These are phyloP conservation scores for Trametes versicolor DNA, from an alignment of 1,284 basidiomycete species.

Conservation along the genomic window DNA sequence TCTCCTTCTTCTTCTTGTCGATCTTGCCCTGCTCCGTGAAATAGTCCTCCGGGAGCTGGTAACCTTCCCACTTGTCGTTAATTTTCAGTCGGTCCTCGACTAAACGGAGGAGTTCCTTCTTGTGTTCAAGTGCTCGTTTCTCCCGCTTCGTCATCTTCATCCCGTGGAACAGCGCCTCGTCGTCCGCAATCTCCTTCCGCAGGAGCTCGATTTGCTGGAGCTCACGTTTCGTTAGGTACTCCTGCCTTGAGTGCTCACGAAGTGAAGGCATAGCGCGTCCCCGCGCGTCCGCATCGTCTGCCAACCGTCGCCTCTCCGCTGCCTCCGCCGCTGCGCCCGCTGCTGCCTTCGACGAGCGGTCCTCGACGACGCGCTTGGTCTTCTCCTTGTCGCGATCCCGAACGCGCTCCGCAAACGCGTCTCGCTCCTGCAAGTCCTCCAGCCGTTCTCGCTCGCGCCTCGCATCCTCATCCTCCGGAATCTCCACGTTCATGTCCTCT, in stretches of 20 bases:
- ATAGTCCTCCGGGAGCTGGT: slow-evolving; percentile 96
- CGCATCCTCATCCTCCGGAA: slow-evolving; percentile 75
- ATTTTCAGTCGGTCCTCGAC: slow-evolving; percentile 96
- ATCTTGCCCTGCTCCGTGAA: slow-evolving; percentile 99
- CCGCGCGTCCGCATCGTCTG: slow-evolving; percentile 87
- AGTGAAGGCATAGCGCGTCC: slow-evolving; percentile 83
- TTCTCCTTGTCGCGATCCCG: slow-evolving; percentile 85
- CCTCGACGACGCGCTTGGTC: slow-evolving; percentile 93
- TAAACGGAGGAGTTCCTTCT: slow-evolving; percentile 91
- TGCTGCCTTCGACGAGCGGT: slow-evolving; percentile 80
- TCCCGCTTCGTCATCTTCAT: slow-evolving; percentile 93
- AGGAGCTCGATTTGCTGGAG: slow-evolving; percentile 95
- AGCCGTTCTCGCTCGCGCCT: slow-evolving; percentile 80
- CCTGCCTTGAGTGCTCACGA: slow-evolving; percentile 88
- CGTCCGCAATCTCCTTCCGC: slow-evolving; percentile 92
- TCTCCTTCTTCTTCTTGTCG: slow-evolving; percentile 96
- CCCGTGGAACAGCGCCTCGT: slow-evolving; percentile 87
- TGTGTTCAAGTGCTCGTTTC: slow-evolving; percentile 83
- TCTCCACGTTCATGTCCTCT: slow-evolving; percentile 55
- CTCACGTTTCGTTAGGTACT: slow-evolving; percentile 96
- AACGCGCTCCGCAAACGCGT: slow-evolving; percentile 93
- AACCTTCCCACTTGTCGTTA: slow-evolving; percentile 94
- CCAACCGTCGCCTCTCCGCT: slow-evolving; percentile 81
- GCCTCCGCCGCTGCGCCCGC: slow-evolving; percentile 85
- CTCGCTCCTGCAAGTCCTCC: slow-evolving; percentile 87